Base-by-base conservation (phyloP, 1,139 yeast genomes). In the Kodamaea arcana region DNA sequence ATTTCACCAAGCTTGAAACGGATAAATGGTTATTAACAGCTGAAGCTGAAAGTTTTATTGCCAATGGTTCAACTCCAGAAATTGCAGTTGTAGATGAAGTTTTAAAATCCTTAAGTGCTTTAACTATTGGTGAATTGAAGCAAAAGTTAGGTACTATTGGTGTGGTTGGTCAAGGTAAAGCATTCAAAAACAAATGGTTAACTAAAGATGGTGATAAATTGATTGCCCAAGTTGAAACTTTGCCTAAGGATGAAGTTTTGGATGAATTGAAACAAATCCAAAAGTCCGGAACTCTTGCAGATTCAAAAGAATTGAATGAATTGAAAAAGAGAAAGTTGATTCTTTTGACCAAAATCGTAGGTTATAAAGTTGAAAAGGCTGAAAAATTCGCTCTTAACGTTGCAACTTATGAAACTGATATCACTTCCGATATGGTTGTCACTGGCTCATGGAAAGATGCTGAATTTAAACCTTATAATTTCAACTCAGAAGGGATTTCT, bases 101-200 rank as follows among this genome's bases (percentile, higher is more conserved):
- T 31, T 69, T 83, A 43, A 75, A 80, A 51, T 71, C 83, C 27
- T 60, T 88, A 40, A 94, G 83, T 41, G 88, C 94, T 29, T 72
- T 92, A 52, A 84, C 85, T 54, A 81, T 92, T 47, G 60, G 83
- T 16, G 97, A 92, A 40, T 94, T 92, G 39, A 77, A 78, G 47
- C 60, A 78, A 40, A 77, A 82, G 45, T 70, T 90, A 61, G 97
- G 97, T 33, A 66, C 80, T 33, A 76, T 79, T 43, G 97, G 97
- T 40, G 81, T 83, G 51, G 75, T 90, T 44, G 99, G 98, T 41
- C 98, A 92, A 66, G 95, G 95, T 51, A 83, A 90, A 54, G 98
- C 97, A n/a, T 92, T 92, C 75, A 92, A 88, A 65, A 90, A 90
- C 60, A 95, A 95, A 33, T 92, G 99, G 99, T 80, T 92, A 52